Evolutionary conservation across 2,329 filamentous ascomycete species (phyloP).

Genomic region (Aspergillus ruber): DNA sequence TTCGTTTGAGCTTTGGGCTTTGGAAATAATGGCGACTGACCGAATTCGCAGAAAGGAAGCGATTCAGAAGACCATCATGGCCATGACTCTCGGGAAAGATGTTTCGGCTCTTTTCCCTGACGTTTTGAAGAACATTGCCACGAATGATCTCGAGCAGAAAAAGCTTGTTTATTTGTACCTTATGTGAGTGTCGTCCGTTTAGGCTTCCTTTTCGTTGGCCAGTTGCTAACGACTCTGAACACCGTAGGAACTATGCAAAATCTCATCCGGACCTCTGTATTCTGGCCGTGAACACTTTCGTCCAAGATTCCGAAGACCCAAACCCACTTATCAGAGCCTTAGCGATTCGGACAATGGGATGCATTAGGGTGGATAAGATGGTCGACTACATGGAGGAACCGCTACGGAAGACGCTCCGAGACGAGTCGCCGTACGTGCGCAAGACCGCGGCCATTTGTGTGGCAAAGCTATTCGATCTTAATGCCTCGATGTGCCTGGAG

Average conservation of each 20-base stretch:
- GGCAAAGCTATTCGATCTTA: conserved; percentile 94
- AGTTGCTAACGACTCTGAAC: conserved; percentile 12
- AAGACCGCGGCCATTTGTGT: conserved; percentile 98
- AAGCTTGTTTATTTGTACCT: conserved; percentile 98
- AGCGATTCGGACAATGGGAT: conserved; percentile 96
- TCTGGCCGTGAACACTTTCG: conserved; percentile 96
- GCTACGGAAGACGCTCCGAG: conserved; percentile 85
- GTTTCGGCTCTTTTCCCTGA: conserved; percentile 96
- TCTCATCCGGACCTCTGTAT: conserved; percentile 98
- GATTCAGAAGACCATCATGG: conserved; percentile 99
- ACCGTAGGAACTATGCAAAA: conserved; percentile 90
- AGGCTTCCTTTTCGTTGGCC: not conserved
- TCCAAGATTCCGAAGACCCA: conserved; percentile 97
- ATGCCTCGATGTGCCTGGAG: conserved; percentile 85
- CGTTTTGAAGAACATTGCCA: conserved; percentile 98
- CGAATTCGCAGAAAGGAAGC: conserved; percentile 68
- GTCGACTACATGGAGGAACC: conserved; percentile 99
- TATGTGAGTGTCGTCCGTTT: conserved; percentile 56
- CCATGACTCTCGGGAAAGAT: conserved; percentile 98
- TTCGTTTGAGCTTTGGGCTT: not conserved
- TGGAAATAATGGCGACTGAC: not conserved
- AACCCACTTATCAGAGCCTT: conserved; percentile 92
- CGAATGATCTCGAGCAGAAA: conserved; percentile 91
- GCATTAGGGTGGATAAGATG: conserved; percentile 98
- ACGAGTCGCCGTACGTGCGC: conserved; percentile 96